These are phyloP conservation scores for Senna tora DNA, from an alignment of 306 rosid genomes.

Conservation along the genomic window DNA sequence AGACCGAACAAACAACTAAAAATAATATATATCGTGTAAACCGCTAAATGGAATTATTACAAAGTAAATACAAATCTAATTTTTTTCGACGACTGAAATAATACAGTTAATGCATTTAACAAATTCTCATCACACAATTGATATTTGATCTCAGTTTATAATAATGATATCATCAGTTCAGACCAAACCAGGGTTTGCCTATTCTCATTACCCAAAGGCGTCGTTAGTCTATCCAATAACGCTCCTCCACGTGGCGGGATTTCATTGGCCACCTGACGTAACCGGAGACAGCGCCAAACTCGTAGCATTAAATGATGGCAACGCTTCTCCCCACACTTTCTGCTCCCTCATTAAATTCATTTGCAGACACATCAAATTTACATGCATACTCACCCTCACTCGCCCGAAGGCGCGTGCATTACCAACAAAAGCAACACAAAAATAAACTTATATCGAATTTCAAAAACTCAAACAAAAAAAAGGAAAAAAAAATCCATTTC, in stretches of 20 bases:
- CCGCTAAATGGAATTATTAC: too few relatives aligned
- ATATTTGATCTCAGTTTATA: too few relatives aligned
- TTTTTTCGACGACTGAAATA: too few relatives aligned
- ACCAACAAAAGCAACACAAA: neutral
- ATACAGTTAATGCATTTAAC: too few relatives aligned
- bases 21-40: too few relatives aligned
- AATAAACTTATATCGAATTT: too few relatives aligned
- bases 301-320: conserved; percentile 53
- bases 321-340: conserved; percentile 62
- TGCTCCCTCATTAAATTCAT: conserved; percentile 56
- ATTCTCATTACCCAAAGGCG: neutral
- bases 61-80: too few relatives aligned
- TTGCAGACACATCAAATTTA: neutral
- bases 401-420: neutral
- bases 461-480: neutral
- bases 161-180: too few relatives aligned
- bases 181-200: too few relatives aligned
- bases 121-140: too few relatives aligned
- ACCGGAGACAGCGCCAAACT: conserved; percentile 31
- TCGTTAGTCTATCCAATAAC: neutral
- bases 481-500: neutral
- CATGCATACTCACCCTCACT: neutral
- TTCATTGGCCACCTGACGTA: conserved; percentile 34
- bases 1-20: too few relatives aligned
- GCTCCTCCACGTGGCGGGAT: neutral